Percentiles rank a stretch among this genome's conserved stretches.
Evolutionary conservation across 257 asterid genomes (phyloP).

Genomic region (Solanum acaule): DNA sequence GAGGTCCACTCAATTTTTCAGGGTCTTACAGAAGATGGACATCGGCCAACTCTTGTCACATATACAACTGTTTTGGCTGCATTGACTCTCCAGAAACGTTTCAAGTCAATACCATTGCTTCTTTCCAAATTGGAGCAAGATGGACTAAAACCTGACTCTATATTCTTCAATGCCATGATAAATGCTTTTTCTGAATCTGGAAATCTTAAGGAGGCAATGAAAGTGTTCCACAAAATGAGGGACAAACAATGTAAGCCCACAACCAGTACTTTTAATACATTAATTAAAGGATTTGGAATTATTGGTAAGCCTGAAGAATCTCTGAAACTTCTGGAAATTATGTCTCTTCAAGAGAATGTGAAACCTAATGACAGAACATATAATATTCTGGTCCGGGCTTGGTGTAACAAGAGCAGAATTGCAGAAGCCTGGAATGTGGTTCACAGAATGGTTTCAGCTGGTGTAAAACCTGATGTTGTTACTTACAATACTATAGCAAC

Average conservation of each 20-base stretch:
- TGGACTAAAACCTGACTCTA: constrained; percentile 81
- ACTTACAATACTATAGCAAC: constrained; percentile 76
- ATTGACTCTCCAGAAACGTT: constrained; percentile 66
- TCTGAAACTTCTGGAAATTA: constrained; percentile 47
- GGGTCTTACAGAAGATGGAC: constrained; percentile 71
- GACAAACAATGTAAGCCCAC: constrained; percentile 82
- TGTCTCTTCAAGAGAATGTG: constrained; percentile 44
- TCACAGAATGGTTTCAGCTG: constrained; percentile 46
- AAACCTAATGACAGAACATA: constrained; percentile 83
- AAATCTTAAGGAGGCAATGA: constrained; percentile 78
- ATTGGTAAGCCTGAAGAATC: constrained; percentile 86
- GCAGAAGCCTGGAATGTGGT: constrained; percentile 69
- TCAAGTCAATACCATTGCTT: constrained; percentile 69
- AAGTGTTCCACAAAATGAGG: constrained; percentile 56
- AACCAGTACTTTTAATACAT: constrained; percentile 66
- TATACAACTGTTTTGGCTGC: constrained; percentile 83
- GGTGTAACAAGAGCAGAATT: constrained; percentile 66
- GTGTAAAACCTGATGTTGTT: constrained; percentile 74
- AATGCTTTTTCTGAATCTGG: constrained; percentile 94
- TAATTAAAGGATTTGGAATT: constrained; percentile 81
- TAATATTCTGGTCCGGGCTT: constrained; percentile 73
- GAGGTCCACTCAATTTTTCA: constrained; percentile 62
- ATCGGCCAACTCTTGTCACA: constrained; percentile 81
- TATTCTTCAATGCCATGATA: constrained; percentile 89
- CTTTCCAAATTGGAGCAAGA: constrained; percentile 55